Evolutionary conservation across 75 land plant genomes (phyloP), one percentile per base, ranked within the genome.

Genomic region (Selaginella tamariscina): DNA sequence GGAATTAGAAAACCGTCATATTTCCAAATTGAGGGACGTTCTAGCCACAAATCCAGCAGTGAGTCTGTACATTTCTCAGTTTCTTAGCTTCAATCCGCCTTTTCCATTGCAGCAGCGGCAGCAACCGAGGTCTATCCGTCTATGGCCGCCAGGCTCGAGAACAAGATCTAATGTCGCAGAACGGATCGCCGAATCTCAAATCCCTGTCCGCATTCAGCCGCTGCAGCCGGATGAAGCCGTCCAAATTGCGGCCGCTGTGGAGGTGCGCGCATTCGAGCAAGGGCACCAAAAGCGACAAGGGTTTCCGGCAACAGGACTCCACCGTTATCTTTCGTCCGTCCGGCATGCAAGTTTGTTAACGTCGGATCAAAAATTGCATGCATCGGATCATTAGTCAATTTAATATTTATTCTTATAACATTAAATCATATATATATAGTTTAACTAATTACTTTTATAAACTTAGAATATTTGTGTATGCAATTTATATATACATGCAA

Each of bases 261-360:
- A 89, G 73, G 77, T 75, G 0, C 27, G n/a, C 1, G 85, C 89
- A 29, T 89, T 89, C 74, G 69, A 31, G 24, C 33, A 77, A 60
- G 95, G 89, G 11, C 71, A 72, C 71, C 72, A 21, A 8, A 54
- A 84, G 55, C 82, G 81, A 54, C 79, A 5, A 15, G 49, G 49
- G 49, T 39, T 39, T 39, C 70, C 67, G 82, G 73, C 56, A 69
- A 72, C 31, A 84, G 76, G 9, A 81, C 33, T 73, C 82, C 57
- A 82, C 86, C n/a, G 91, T 93, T 24, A 86, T 84, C 72, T 66
- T 86, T n/a, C 89, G 89, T 83, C 95, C 98, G 55, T n/a, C n/a
- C 86, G 77, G 70, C 97, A 89, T 69, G 84, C 96, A 30, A 93
- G 98, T 74, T 73, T 76, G 68, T 74, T 89, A 8, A 76, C 86